Conservation (phyloP, 495 filamentous ascomycete genomes). For the Annulohypoxylon bovei region DNA sequence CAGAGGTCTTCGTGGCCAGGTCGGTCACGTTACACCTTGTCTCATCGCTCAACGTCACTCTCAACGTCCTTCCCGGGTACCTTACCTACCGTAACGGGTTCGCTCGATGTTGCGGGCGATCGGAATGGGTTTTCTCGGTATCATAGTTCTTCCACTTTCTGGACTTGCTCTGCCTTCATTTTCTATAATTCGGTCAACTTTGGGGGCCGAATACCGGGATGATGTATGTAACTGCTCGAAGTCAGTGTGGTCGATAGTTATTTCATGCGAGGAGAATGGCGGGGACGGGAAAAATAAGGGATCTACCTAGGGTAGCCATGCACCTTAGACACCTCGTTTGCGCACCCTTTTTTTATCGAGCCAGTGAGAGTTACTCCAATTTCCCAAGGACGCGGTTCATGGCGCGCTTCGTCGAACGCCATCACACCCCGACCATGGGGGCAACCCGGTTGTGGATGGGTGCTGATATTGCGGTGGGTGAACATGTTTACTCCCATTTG, state of each 20-base stretch:
- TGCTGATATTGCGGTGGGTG: conserved; percentile 14
- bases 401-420: conserved; percentile 21
- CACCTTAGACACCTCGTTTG: conserved; percentile 20
- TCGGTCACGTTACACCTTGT: conserved; percentile 28
- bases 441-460: conserved; percentile 20
- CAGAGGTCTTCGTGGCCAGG: not conserved
- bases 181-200: not conserved
- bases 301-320: conserved; percentile 10
- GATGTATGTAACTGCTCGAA: not conserved
- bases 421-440: conserved; percentile 22
- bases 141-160: not conserved
- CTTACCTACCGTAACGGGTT: conserved; percentile 1
- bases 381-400: conserved; percentile 39
- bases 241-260: conserved; percentile 2
- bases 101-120: not conserved
- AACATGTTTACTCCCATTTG: not conserved
- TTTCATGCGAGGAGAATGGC: conserved; percentile 13
- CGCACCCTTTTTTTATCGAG: conserved; percentile 9
- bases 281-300: conserved; percentile 1
- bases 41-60: conserved; percentile 7
- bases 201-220: not conserved
- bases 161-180: not conserved
- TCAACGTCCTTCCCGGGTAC: conserved; percentile 1
- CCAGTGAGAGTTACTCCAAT: conserved; percentile 33
- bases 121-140: not conserved